These are phyloP conservation scores for Ramichloridium luteum DNA, from an alignment of 2,329 filamentous ascomycete species.

Conservation along the genomic window DNA sequence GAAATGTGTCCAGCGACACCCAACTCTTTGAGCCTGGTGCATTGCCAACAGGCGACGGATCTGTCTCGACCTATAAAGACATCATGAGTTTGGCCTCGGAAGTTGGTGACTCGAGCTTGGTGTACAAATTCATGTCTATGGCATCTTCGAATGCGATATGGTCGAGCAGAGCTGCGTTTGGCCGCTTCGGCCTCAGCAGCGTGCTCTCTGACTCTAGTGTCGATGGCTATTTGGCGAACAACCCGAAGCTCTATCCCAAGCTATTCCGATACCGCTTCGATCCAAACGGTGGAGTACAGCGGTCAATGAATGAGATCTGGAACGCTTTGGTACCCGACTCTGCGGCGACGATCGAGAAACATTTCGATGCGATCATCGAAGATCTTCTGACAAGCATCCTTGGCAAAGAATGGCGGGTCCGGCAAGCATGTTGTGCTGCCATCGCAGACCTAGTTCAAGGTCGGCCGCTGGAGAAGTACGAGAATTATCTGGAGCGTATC, in stretches of 20 bases:
- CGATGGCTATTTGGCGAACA: conserved; percentile 56
- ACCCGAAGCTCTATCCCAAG: conserved; percentile 91
- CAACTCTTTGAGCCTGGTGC: conserved; percentile 88
- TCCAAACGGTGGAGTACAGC: conserved; percentile 81
- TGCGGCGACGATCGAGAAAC: conserved; percentile 57
- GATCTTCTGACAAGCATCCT: conserved; percentile 78
- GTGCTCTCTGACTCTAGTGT: conserved; percentile 75
- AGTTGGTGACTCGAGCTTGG: conserved; percentile 87
- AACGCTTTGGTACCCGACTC: conserved; percentile 87
- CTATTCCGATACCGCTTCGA: conserved; percentile 91
- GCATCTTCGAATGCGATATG: conserved; percentile 93
- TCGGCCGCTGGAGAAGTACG: conserved; percentile 54
- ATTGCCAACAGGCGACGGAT: conserved; percentile 78
- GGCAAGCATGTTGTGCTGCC: conserved; percentile 84
- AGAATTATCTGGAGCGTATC: conserved; percentile 70
- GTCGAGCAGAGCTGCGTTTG: conserved; percentile 94
- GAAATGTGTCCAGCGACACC: conserved; percentile 78
- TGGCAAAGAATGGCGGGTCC: conserved; percentile 83
- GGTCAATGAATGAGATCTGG: conserved; percentile 98
- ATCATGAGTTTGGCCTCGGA: conserved; percentile 93
- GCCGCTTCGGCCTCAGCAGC: conserved; percentile 80
- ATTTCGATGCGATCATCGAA: conserved; percentile 82
- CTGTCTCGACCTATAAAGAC: conserved; percentile 92
- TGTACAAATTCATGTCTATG: conserved; percentile 97
- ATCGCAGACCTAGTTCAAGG: conserved; percentile 81